Percentiles rank a stretch among this genome's conserved stretches.
Evolutionary conservation across 495 filamentous ascomycete genomes (phyloP).

Genomic region (Tuber aestivum): DNA sequence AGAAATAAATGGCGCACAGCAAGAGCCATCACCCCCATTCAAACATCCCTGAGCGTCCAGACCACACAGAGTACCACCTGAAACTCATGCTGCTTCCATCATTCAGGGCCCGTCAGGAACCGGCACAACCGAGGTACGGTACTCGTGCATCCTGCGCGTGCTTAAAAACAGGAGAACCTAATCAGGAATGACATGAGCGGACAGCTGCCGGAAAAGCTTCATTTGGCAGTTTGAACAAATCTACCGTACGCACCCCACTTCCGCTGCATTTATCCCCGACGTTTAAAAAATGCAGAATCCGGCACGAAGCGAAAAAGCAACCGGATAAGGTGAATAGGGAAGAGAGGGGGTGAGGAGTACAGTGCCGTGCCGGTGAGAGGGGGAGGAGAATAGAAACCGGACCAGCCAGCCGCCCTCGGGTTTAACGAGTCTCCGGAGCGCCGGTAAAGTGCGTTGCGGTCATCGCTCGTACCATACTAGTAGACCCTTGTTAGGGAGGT

Average conservation of each 20-base stretch:
- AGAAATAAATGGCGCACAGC: not conserved
- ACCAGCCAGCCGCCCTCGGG: not conserved
- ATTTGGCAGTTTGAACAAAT: not conserved
- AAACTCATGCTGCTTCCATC: not conserved
- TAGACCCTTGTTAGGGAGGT: too few species aligned
- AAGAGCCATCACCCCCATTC: not conserved
- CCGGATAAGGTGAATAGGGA: not conserved
- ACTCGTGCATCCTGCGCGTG: not conserved
- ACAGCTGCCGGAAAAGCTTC: not conserved
- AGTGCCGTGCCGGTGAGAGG: not conserved
- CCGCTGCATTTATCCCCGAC: not conserved
- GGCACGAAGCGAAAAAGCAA: not conserved
- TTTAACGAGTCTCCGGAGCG: not conserved
- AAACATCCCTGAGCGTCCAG: not conserved
- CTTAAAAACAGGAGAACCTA: not conserved
- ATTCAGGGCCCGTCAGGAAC: not conserved
- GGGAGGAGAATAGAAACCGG: not conserved
- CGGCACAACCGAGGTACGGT: not conserved
- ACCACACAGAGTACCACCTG: not conserved
- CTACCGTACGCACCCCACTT: not conserved
- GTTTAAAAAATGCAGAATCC: not conserved
- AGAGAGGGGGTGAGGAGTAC: not conserved
- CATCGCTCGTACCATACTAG: not conserved
- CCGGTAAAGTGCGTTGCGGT: not conserved
- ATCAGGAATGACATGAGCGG: not conserved